phyloP scores from a whole-genome alignment of 75 land plant species.

The Selaginella moellendorffii region DNA sequence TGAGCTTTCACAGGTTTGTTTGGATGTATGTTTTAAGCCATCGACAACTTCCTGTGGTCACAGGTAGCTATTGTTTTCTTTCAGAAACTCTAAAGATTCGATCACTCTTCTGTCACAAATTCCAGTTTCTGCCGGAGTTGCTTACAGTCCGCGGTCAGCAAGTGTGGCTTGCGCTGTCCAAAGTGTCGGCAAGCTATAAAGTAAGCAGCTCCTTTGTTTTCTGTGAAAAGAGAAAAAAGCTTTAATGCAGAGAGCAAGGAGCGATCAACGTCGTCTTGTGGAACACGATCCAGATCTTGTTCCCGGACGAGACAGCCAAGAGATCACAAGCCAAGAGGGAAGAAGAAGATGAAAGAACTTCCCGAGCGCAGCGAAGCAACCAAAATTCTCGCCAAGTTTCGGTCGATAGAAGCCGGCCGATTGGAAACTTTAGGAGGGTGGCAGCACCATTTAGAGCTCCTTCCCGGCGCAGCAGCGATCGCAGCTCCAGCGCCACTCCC shows the following conservation, averaged over 20 bases:
- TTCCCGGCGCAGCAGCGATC: too few relatives aligned
- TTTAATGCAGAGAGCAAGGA: constrained; percentile 12
- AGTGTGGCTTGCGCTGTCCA: constrained; percentile 78
- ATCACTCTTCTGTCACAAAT: neutral
- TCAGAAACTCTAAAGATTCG: neutral
- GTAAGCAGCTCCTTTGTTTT: constrained; percentile 21
- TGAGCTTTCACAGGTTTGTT: constrained; percentile 46
- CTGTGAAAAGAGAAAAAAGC: neutral
- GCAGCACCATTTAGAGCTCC: neutral
- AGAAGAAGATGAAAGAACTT: neutral
- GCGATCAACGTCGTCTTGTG: constrained; percentile 78
- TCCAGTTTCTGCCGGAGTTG: constrained; percentile 88
- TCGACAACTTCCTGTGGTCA: constrained; percentile 93
- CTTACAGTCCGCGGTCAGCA: constrained; percentile 52
- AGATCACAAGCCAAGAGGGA: constrained; percentile 10
- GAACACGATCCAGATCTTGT: constrained; percentile 88
- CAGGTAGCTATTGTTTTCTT: constrained; percentile 35
- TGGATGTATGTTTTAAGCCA: constrained; percentile 88
- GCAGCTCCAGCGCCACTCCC: too few relatives aligned
- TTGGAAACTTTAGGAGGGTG: neutral
- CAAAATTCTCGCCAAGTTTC: neutral
- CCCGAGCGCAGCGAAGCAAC: neutral
- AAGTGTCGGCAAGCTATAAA: constrained; percentile 70
- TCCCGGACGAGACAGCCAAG: constrained; percentile 42
- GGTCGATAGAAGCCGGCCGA: neutral